Evolutionary conservation across 805 yeast genomes (phyloP), one percentile per base, ranked within the genome.

Genomic region (Candida glaebosa): DNA sequence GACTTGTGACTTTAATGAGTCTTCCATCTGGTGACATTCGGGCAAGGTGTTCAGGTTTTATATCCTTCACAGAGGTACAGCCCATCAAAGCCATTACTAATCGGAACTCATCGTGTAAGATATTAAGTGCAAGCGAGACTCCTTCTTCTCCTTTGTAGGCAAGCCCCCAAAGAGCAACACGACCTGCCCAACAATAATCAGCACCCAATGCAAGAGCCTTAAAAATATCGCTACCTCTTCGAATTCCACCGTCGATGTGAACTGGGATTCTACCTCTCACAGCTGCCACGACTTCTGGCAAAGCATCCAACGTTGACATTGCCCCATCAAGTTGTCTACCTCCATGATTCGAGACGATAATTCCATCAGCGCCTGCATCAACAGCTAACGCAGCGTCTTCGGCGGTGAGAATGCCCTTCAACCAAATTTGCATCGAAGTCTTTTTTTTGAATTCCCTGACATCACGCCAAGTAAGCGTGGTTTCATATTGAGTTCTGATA

Each of bases 301-400:
- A 65, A 4, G 84, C 77, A 57, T 81, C 85, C 25, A 87, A 71
- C 2, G 90, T 83, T 0, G 95, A 79, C 14, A 86, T 73, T 1
- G 95, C 72, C 53, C 78, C 84, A 63, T 87, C 96, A 43, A 87
- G 67, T 62, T 87, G 96, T 46, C 96, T 73, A 37, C 96, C 96
- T 46, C 96, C 96, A 61, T 87, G 96, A 57, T 87, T 87, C 2
- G 95, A 86, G 37, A 87, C 53, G 4, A 88, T 85, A 15, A 87
- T 82, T 33, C 90, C 95, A 26, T 80, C 76, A 19, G 77, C 74
- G 3, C 93, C 93, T 48, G 71, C 60, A 49, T 84, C 82, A 6
- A 78, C 80, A 0, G 96, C 96, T 50, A 65, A 61, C 14, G 86
- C 58, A 0, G 85, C 88, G 56, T 88, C 96, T 48, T 84, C 93